Base-by-base conservation (phyloP, 83 land plant species). In the Diphasiastrum complanatum region DNA sequence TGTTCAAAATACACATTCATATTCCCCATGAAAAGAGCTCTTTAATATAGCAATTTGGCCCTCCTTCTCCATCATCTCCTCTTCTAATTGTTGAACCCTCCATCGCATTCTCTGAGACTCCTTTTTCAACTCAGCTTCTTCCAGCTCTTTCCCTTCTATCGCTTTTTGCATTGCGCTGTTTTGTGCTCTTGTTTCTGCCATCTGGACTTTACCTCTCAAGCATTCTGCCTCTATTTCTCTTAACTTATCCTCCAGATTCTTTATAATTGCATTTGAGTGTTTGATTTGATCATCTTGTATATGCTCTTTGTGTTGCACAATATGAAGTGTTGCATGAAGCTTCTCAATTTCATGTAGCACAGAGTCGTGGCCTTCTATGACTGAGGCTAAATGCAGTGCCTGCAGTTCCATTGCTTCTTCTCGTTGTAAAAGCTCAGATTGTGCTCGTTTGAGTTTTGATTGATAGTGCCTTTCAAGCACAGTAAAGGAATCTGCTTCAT, bases 1-100 rank as follows among this genome's bases (percentile, higher is more conserved):
- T n/a, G n/a, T n/a, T n/a, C n/a, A n/a, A n/a, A 31, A 19, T 56
- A 25, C 33, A 56, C 24, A 19, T 4, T 19, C 19, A 33, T 12
- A 29, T 19, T 56, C 60, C 23, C 45, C 64, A 26, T 19, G 45
- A 27, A 66, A 57, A 20, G 33, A 41, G 16, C 60, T 47, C 66
- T 66, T 66, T 23, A 66, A 53, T 27, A 66, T 66, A 26, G 69
- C 20, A 38, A 66, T 66, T 58, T 66, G 69, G 4, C 69, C 69
- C 29, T 66, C 69, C 31, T 66, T 66, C 29, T 57, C 48, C 46
- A 66, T 33, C 1, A 66, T 38, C 24, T 66, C 66, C 5, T 66
- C 69, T 56, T 66, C 69, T 40, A 66, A 53, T 20, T n/a, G 40
- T 47, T 66, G 68, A 11, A 56, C 30, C 38, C 31, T 66, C 23